Evolutionary conservation across 768 basidiomycete genomes (phyloP).

Genomic region (Cystofilobasidium capitatum): DNA sequence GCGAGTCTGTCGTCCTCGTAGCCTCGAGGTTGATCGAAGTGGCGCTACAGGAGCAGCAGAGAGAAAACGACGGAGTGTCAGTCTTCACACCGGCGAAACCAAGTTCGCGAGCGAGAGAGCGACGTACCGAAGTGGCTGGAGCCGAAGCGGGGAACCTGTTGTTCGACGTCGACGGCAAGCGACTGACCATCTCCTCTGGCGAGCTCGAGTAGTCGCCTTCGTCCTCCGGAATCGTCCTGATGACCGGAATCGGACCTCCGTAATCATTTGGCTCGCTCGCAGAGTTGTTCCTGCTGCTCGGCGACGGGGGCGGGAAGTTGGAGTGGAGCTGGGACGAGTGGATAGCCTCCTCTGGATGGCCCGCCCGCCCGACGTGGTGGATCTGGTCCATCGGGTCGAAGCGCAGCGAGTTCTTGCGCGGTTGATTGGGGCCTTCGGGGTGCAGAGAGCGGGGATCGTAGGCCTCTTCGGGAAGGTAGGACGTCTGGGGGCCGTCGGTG

Average conservation of each 20-base stretch:
- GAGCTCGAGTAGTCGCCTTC: background rate
- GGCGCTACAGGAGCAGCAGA: background rate
- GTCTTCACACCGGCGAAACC: background rate
- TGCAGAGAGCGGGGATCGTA: slow-evolving; percentile 10
- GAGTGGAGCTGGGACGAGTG: slow-evolving; percentile 30
- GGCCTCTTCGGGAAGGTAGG: background rate
- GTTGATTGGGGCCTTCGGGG: slow-evolving; percentile 23
- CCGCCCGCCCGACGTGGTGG: slow-evolving; percentile 36
- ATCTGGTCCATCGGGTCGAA: slow-evolving; percentile 39
- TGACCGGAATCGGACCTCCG: background rate
- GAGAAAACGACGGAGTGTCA: background rate
- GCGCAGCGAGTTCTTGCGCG: slow-evolving; percentile 20
- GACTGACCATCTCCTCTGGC: background rate
- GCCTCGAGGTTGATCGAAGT: background rate
- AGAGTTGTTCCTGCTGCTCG: background rate
- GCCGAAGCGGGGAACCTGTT: background rate
- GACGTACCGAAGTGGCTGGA: background rate
- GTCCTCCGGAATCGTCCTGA: background rate
- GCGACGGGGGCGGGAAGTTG: background rate
- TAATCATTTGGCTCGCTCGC: too few species aligned
- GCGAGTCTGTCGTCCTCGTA: background rate
- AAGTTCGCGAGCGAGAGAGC: background rate
- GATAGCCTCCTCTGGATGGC: slow-evolving; percentile 29
- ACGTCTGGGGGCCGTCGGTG: slow-evolving; percentile 29
- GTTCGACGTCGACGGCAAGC: background rate